Conservation (phyloP, 2,329 filamentous ascomycete genomes). For the Cryoendolithus antarcticus region DNA sequence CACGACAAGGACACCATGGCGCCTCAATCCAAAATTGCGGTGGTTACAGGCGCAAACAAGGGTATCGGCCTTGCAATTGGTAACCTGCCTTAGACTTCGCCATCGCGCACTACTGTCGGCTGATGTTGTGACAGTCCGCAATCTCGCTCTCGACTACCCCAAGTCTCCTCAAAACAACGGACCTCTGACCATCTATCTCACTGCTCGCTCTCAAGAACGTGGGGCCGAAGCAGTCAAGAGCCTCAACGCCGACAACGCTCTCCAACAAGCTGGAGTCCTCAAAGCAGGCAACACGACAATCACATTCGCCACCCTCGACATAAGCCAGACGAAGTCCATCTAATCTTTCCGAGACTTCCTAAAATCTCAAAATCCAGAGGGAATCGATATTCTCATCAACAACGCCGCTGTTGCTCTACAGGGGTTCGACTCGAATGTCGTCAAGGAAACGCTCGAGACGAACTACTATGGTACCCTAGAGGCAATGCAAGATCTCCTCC, state of each 20-base stretch:
- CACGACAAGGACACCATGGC: slow-evolving; percentile 11
- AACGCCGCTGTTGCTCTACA: slow-evolving; percentile 34
- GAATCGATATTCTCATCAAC: slow-evolving; percentile 42
- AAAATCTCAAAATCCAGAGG: slow-evolving; percentile 33
- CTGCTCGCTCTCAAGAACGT: slow-evolving; percentile 36
- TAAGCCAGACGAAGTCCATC: slow-evolving; percentile 36
- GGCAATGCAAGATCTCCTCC: slow-evolving; percentile 33
- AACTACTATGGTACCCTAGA: slow-evolving; percentile 43
- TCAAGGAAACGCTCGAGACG: slow-evolving; percentile 35
- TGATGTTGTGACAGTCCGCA: slow-evolving; percentile 27
- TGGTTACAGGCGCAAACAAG: slow-evolving; percentile 45
- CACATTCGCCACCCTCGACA: slow-evolving; percentile 37
- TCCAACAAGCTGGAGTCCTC: slow-evolving; percentile 37
- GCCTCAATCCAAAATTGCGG: slow-evolving; percentile 28
- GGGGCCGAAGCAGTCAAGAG: slow-evolving; percentile 36
- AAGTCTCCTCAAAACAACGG: slow-evolving; percentile 35
- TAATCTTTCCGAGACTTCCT: slow-evolving; percentile 30
- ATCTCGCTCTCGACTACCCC: slow-evolving; percentile 42
- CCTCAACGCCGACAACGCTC: slow-evolving; percentile 31
- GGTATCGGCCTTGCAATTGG: slow-evolving; percentile 38
- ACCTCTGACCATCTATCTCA: slow-evolving; percentile 41
- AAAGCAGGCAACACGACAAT: slow-evolving; percentile 32
- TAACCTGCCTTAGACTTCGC: slow-evolving; percentile 9
- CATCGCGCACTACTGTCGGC: no score
- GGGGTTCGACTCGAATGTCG: slow-evolving; percentile 33